Evolutionary conservation across 371 early-diverging fungal species (phyloP), one percentile per base, ranked within the genome.

Genomic region (Mucor piriformis): DNA sequence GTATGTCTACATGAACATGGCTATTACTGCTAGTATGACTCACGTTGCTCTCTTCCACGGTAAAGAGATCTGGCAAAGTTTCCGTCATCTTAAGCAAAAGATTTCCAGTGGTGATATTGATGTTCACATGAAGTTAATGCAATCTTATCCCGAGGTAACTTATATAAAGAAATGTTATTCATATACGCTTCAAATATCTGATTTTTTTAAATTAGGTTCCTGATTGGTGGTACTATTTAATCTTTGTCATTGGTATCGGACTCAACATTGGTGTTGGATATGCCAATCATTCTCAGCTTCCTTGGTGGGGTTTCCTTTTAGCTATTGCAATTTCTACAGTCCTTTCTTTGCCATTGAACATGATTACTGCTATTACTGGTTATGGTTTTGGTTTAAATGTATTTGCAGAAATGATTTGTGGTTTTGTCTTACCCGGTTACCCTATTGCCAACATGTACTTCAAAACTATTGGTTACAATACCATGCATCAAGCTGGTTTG

Each of bases 251-350:
- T 5, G 88, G 87, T 52, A 77, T 85, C 48, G 80, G 69, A 10
- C 64, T 88, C 15, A 83, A 87, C 18, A 84, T 91, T 40, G 73
- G 82, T 20, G 67, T 85, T 1, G 81, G 86, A 34, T 87, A 89
- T 51, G 72, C 73, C 24, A 78, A 78, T 32, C 33, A 59, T 4
- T 78, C 84, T 65, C 79, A 73, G 12, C 61, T 86, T 7, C 83
- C 84, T 4, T 90, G 88, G 88, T 90, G 88, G 87, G 89, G 84
- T 60, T 74, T 92, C 20, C 37, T 91, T 7, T 57, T 92, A 6
- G 91, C 91, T 33, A 81, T 90, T 33, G 68, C 70, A 21, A 66
- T 93, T 49, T 76, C 76, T 0, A 59, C 56, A 21, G 32, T 73
- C 2, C 49, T 74, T 1, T 74, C 75, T 11, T 61, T 76, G 20